Evolutionary conservation across 1,284 basidiomycete genomes (phyloP), one percentile per base, ranked within the genome.

Genomic region (Sanghuangporus weigelae): DNA sequence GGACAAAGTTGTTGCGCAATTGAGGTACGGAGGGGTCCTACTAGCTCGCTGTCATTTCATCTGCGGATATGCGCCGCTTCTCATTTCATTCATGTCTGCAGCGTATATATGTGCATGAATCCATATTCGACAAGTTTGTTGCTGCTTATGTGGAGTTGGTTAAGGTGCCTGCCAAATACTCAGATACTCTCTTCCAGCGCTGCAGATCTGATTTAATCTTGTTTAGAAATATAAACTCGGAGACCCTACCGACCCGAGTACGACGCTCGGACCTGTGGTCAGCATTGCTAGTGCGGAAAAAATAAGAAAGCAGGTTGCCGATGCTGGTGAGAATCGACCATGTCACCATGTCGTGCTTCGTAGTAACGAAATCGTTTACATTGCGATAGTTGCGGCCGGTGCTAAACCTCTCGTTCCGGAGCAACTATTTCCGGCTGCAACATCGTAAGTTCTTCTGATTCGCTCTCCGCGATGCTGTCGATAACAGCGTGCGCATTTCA

Each of bases 61-160:
- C 31, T 39, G 7, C 2, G 23, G 39, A 53, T 62, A 44, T 44
- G 14, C n/a, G 16, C 21, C 8, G 7, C 26, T 12, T 5, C 7
- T 63, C 0, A 58, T 16, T 14, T 59, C 12, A 36, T 35, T 19
- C 16, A 38, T 54, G 35, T 16, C 19, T 14, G 23, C 79, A 98
- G 88, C 85, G 96, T 31, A 95, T 98, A 60, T 98, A 98, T 73
- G 95, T 97, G 11, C 93, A 98, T 70, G 87, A 93, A 68, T 79
- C 82, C 0, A 75, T 96, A 14, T 96, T 88, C 71, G 92, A 95
- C 67, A 73, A 79, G 3, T 97, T 98, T 68, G 87, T 98, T 7
- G 71, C 81, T n/a, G 81, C 84, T 70, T 92, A 87, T 66, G 91
- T 87, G 7, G 84, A 87, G 1, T 73, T 89, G 19, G 86, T 89